phyloP scores from a whole-genome alignment of 768 basidiomycete genomes.

The Clavulina sp. region DNA sequence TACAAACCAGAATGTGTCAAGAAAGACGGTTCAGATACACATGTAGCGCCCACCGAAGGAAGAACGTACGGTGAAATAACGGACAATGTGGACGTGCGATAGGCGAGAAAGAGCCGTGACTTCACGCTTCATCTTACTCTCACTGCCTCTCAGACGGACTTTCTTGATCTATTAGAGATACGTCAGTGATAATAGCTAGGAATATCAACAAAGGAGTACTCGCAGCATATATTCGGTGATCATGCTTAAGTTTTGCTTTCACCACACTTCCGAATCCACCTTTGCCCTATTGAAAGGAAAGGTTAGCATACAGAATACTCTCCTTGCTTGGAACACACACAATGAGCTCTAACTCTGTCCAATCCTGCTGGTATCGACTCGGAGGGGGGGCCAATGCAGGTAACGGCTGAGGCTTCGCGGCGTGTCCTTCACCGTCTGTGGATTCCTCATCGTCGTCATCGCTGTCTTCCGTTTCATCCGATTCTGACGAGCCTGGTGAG shows the following conservation, averaged over 20 bases:
- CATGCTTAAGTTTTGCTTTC: slow-evolving; percentile 80
- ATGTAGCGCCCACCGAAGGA: neutral
- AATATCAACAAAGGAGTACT: neutral
- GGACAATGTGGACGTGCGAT: slow-evolving; percentile 78
- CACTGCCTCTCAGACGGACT: slow-evolving; percentile 61
- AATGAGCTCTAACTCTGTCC: slow-evolving; percentile 79
- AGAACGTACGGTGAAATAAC: slow-evolving; percentile 47
- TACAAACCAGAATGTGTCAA: neutral
- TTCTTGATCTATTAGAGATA: slow-evolving; percentile 51
- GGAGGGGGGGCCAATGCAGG: slow-evolving; percentile 25
- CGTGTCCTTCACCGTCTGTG: no score
- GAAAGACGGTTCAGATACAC: neutral
- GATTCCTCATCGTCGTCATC: no score
- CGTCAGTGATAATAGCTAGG: neutral
- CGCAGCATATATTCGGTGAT: slow-evolving; percentile 71
- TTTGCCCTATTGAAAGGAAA: slow-evolving; percentile 39
- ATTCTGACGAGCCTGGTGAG: no score
- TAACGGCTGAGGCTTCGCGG: no score
- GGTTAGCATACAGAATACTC: no score
- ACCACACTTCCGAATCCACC: slow-evolving; percentile 90
- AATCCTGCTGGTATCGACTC: slow-evolving; percentile 85
- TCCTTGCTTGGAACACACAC: slow-evolving; percentile 35
- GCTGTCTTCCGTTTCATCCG: no score
- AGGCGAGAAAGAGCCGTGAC: slow-evolving; percentile 77
- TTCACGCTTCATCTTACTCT: slow-evolving; percentile 78